phyloP scores from a whole-genome alignment of 2,329 filamentous ascomycete genomes.

The Penicillium olsonii region DNA sequence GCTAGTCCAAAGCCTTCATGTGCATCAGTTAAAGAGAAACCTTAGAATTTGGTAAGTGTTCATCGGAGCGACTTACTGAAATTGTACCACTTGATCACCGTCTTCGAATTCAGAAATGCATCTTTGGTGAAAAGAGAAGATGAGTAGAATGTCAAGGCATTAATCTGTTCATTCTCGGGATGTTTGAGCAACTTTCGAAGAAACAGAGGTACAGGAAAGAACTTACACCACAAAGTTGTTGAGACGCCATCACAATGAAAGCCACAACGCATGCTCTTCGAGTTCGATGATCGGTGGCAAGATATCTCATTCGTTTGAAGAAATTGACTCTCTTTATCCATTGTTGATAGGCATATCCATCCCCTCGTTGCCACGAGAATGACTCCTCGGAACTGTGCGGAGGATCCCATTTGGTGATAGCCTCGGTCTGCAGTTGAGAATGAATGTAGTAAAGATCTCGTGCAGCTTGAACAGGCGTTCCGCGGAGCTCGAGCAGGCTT shows the following conservation, averaged over 20 bases:
- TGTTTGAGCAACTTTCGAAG: background rate
- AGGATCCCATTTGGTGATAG: background rate
- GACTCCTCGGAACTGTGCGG: background rate
- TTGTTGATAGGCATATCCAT: background rate
- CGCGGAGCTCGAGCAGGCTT: background rate
- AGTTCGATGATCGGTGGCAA: background rate
- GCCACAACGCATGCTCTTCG: background rate
- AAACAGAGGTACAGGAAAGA: background rate
- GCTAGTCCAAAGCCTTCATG: background rate
- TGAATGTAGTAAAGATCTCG: constrained; percentile 37
- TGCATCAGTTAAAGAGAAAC: background rate
- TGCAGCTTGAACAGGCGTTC: constrained; percentile 1
- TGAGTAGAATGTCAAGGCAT: constrained; percentile 1
- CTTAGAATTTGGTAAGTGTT: background rate
- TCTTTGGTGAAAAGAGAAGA: background rate
- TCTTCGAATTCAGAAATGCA: background rate
- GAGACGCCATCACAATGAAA: background rate
- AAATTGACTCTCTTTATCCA: background rate
- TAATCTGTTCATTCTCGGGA: background rate
- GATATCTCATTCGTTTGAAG: background rate
- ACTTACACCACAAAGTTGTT: constrained; percentile 3
- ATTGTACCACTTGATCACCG: background rate
- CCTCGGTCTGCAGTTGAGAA: background rate
- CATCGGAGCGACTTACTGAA: background rate
- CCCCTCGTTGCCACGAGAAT: background rate